phyloP scores from a whole-genome alignment of 2,329 filamentous ascomycete species.

The Talaromyces piceae region DNA sequence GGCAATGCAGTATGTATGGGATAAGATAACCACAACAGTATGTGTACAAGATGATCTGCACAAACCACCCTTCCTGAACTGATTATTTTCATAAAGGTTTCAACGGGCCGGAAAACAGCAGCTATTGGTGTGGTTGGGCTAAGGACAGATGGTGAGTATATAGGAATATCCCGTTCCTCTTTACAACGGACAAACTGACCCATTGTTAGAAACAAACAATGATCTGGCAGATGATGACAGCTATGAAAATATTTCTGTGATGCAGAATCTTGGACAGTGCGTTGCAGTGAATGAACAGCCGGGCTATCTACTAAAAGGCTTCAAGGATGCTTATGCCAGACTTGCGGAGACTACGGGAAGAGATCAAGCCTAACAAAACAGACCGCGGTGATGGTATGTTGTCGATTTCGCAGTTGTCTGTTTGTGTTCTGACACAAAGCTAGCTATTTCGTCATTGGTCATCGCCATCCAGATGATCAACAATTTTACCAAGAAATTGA shows the following conservation, averaged over 20 bases:
- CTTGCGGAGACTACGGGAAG: slow-evolving; percentile 56
- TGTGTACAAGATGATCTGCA: slow-evolving; percentile 21
- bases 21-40: slow-evolving; percentile 74
- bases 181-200: not conserved
- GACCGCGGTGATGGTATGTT: slow-evolving; percentile 62
- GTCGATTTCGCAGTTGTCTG: not conserved
- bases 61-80: not conserved
- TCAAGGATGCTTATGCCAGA: slow-evolving; percentile 57
- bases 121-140: slow-evolving; percentile 74
- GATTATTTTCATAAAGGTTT: slow-evolving; percentile 34
- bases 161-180: not conserved
- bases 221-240: slow-evolving; percentile 57
- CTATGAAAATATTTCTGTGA: slow-evolving; percentile 73
- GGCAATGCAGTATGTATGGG: slow-evolving; percentile 88
- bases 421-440: slow-evolving; percentile 14
- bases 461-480: slow-evolving; percentile 82
- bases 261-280: slow-evolving; percentile 58
- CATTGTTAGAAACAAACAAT: slow-evolving; percentile 54
- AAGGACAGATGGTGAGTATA: slow-evolving; percentile 57
- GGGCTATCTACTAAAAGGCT: not conserved
- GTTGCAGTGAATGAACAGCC: slow-evolving; percentile 30
- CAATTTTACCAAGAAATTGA: slow-evolving; percentile 69
- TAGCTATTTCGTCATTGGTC: slow-evolving; percentile 72
- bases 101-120: slow-evolving; percentile 65
- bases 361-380: slow-evolving; percentile 61